Evolutionary conservation across 768 basidiomycete genomes (phyloP).

Genomic region (Leccinum disarticulatum): DNA sequence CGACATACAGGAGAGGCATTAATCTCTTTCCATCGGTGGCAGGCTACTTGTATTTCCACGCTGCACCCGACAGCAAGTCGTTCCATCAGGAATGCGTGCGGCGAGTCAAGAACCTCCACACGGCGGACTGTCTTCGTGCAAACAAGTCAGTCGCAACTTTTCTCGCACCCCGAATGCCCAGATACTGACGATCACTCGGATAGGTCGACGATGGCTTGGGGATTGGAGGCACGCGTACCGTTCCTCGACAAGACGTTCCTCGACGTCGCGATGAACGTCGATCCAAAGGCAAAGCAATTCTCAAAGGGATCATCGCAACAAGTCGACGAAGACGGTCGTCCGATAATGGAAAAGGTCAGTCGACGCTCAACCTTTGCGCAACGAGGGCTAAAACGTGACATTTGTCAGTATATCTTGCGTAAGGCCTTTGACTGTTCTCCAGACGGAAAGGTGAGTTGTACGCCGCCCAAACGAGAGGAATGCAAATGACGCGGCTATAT

Average conservation of each 20-base stretch:
- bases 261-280: slow-evolving; percentile 89
- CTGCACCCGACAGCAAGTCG: slow-evolving; percentile 81
- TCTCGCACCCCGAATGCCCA: not conserved
- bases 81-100: slow-evolving; percentile 96
- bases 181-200: slow-evolving; percentile 4
- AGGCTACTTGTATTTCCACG: slow-evolving; percentile 99
- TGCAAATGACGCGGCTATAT: not conserved
- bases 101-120: slow-evolving; percentile 96
- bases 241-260: slow-evolving; percentile 98
- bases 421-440: slow-evolving; percentile 92
- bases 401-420: slow-evolving; percentile 82
- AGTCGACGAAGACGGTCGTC: slow-evolving; percentile 81
- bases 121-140: slow-evolving; percentile 93
- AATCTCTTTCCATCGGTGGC: slow-evolving; percentile 6
- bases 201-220: slow-evolving; percentile 99
- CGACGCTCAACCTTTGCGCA: not conserved
- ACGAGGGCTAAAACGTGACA: slow-evolving; percentile 7
- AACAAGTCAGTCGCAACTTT: slow-evolving; percentile 70
- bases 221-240: slow-evolving; percentile 96
- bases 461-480: not conserved
- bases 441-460: slow-evolving; percentile 60
- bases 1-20: not conserved
- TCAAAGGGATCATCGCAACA: slow-evolving; percentile 70
- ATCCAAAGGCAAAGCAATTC: slow-evolving; percentile 88
- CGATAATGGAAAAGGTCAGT: slow-evolving; percentile 92